Conservation (phyloP, 2,329 filamentous ascomycete species). For the Pseudocercospora cruenta region DNA sequence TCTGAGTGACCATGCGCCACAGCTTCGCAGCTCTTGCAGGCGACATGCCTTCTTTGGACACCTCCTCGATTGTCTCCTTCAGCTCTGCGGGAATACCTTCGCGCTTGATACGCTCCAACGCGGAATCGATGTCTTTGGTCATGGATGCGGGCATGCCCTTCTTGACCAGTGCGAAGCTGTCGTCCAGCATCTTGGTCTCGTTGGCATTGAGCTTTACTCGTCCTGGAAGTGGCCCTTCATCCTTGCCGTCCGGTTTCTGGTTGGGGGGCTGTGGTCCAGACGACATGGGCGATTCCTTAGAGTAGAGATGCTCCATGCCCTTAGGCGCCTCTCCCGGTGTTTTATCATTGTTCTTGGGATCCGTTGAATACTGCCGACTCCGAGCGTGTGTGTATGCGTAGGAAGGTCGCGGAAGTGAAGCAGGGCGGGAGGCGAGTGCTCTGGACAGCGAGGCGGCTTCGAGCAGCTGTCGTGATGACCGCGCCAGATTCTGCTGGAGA, state of each 20-base stretch:
- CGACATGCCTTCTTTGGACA: slow-evolving; percentile 55
- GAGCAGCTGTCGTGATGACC: slow-evolving; percentile 39
- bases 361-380: slow-evolving; percentile 49
- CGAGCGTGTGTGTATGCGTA: slow-evolving; percentile 46
- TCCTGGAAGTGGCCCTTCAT: slow-evolving; percentile 42
- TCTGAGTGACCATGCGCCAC: slow-evolving; percentile 59
- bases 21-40: slow-evolving; percentile 68
- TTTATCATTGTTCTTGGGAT: slow-evolving; percentile 41
- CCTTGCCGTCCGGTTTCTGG: slow-evolving; percentile 42
- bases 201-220: slow-evolving; percentile 55
- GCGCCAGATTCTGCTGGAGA: slow-evolving; percentile 39
- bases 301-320: slow-evolving; percentile 52
- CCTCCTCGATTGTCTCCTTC: slow-evolving; percentile 63
- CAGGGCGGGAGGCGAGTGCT: slow-evolving; percentile 40
- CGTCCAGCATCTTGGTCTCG: slow-evolving; percentile 62
- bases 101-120: slow-evolving; percentile 65
- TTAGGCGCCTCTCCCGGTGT: slow-evolving; percentile 38
- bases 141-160: slow-evolving; percentile 65
- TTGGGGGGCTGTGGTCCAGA: slow-evolving; percentile 34
- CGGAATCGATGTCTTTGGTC: slow-evolving; percentile 60
- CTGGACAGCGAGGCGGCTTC: slow-evolving; percentile 40
- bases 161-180: slow-evolving; percentile 60
- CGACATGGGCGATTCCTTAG: slow-evolving; percentile 47
- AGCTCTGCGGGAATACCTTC: slow-evolving; percentile 73
- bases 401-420: slow-evolving; percentile 47